phyloP scores from a whole-genome alignment of 306 rosid species.

The Cercis canadensis region DNA sequence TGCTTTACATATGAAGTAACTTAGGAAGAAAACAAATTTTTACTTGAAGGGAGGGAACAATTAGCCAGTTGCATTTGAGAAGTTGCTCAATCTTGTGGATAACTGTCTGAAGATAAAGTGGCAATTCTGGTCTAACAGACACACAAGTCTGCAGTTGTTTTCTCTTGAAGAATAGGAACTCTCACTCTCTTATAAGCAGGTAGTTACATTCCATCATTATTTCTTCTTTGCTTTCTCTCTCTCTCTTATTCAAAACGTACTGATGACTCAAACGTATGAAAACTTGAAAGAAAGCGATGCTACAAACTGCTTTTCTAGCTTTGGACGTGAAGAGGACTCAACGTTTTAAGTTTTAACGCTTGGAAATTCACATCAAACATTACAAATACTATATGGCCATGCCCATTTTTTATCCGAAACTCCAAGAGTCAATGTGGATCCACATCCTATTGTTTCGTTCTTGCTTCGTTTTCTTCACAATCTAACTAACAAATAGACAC shows the following conservation, averaged over 20 bases:
- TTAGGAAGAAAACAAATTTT: slow-evolving; percentile 39
- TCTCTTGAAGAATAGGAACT: slow-evolving; percentile 42
- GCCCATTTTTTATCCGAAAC: too few relatives aligned
- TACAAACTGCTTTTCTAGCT: background rate
- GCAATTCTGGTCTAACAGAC: slow-evolving; percentile 33
- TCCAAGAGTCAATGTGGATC: too few relatives aligned
- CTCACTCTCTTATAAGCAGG: background rate
- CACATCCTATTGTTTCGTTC: too few relatives aligned
- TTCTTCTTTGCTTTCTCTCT: slow-evolving; percentile 21
- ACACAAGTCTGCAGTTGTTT: slow-evolving; percentile 39
- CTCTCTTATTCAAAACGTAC: slow-evolving; percentile 33
- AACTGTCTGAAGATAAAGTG: slow-evolving; percentile 34
- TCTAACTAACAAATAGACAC: too few relatives aligned
- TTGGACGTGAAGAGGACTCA: slow-evolving; percentile 48
- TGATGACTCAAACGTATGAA: slow-evolving; percentile 41
- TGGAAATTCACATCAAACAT: too few relatives aligned
- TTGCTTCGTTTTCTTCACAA: too few relatives aligned
- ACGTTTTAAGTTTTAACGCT: background rate
- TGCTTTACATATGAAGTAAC: slow-evolving; percentile 52
- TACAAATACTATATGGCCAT: too few relatives aligned
- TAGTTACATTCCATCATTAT: slow-evolving; percentile 44
- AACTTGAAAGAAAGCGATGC: slow-evolving; percentile 7
- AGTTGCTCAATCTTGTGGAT: slow-evolving; percentile 33
- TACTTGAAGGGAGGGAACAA: background rate
- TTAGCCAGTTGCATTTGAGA: slow-evolving; percentile 1